These are phyloP conservation scores for Periconia sp. DNA, from an alignment of 2,329 filamentous ascomycete genomes.

Conservation along the genomic window DNA sequence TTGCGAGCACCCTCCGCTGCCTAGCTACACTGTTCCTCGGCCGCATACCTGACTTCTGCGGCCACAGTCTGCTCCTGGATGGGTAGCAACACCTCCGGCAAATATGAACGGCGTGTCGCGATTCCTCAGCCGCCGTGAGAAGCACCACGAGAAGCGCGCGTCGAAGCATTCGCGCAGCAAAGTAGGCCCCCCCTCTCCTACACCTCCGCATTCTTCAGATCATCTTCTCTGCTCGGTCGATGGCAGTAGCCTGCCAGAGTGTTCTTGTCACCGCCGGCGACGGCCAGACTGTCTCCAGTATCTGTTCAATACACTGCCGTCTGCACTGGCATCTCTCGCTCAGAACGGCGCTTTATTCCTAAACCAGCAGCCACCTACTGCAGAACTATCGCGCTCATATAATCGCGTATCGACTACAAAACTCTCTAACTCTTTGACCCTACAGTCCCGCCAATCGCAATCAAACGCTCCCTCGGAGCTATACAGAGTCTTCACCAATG, in stretches of 20 bases:
- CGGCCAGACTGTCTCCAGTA: conserved; percentile 24
- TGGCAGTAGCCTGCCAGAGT: conserved; percentile 11
- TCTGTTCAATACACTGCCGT: conserved; percentile 32
- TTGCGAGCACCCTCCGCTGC: no score
- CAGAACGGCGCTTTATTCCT: conserved; percentile 26
- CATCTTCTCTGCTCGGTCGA: conserved; percentile 17
- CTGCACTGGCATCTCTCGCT: conserved; percentile 18
- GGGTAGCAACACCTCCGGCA: conserved; percentile 15
- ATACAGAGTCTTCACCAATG: conserved; percentile 68
- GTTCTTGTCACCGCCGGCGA: conserved; percentile 11
- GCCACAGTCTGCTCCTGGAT: conserved; percentile 22
- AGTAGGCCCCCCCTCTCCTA: conserved; percentile 33
- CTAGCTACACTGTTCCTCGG: conserved; percentile 13
- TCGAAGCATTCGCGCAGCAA: conserved; percentile 40
- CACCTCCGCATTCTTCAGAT: conserved; percentile 10
- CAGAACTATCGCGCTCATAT: conserved; percentile 15
- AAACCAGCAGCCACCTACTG: conserved; percentile 21
- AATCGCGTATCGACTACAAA: conserved; percentile 16
- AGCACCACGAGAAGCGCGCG: conserved; percentile 47
- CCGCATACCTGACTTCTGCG: conserved; percentile 9
- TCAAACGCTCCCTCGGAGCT: conserved; percentile 53
- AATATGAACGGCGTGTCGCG: conserved; percentile 62
- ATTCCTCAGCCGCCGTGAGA: conserved; percentile 75
- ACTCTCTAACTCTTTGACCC: conserved; percentile 32
- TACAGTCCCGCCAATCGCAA: conserved; percentile 32